Base-by-base conservation (phyloP, 305 asterid species). In the Rubia tinctorum region DNA sequence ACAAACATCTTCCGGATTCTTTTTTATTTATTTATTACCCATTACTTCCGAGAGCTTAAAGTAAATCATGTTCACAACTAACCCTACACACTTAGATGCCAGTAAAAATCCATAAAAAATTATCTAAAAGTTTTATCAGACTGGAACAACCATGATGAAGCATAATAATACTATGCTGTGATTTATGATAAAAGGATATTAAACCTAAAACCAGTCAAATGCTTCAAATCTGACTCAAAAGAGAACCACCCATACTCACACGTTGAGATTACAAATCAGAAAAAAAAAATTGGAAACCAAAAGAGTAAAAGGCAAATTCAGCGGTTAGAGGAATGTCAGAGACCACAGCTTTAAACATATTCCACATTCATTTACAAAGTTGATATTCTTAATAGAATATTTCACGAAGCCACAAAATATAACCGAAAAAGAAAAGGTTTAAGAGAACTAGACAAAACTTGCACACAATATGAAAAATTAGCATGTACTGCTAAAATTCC, bases 281-380 rank as follows among this genome's bases (percentile, higher is more conserved):
- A 65, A 8, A 65, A 42, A 39, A 65, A 37, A 9, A 3, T 55
- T 10, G 37, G 45, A 66, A 66, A 66, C 37, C 40, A 77, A 76
- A 60, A 68, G 5, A 58, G 7, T 60, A 62, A 23, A 66, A 22
- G n/a, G 42, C 7, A 25, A 14, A 25, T 7, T 30, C 7, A 40
- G n/a, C 13, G 40, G 22, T n/a, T 43, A 45, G 55, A 69, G 51
- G 65, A 75, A 65, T 69, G n/a, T 79, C 78, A 64, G 64, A 10
- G 34, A n/a, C n/a, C 25, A 61, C 66, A 53, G 45, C 47, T 27
- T 45, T 30, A 7, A 66, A 25, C 25, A 44, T 10, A 51, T 17
- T 23, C 53, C 64, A 73, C 71, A 30, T 49, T 18, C 51, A 44
- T 9, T 44, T 44, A 2, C 12, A 45, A 7, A 49, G 40, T 1